Base-by-base conservation (phyloP, 495 filamentous ascomycete genomes). In the Cercophora samala region DNA sequence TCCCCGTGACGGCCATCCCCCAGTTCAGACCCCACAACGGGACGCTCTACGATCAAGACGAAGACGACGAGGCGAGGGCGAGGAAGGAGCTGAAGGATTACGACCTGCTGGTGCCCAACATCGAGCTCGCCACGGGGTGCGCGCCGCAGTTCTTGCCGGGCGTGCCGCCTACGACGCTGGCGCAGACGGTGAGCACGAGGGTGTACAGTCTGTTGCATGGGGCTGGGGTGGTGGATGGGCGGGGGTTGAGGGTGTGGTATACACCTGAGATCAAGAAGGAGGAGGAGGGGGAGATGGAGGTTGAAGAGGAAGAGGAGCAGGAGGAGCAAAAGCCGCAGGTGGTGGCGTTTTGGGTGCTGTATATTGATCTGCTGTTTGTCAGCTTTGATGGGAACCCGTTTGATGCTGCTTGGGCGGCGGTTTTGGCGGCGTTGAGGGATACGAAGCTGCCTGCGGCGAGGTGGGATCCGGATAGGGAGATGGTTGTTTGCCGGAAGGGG, bases 281-380 rank as follows among this genome's bases (percentile, higher is more conserved):
- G 18, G 73, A 75, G 65, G 21, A 17, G 71, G 72, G 65, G 68
- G 77, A 64, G 64, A 69, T 51, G 63, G 65, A 72, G 37, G 62
- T 29, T 52, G 66, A 73, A 17, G 81, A 80, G 69, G 77, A 76
- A 19, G 79, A 79, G 4, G 75, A 74, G 8, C 60, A 77, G 81
- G 67, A 81, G 78, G 63, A 73, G 54, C 53, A 71, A 62, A 67
- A 75, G 61, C 65, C 72, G 51, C 84, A 90, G 71, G 79, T 92
- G 37, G 92, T 91, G 75, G 93, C 88, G 5, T 98, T 92, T 75
- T 99, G 94, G 94, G 88, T 89, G 11, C 87, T 99, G 3, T 97
- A 97, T 72, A 93, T 99, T 67, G 93, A 97, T 77, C 77, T 96
- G 24, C 84, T 97, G 73, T 91, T 96, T 74, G 88, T 97, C 63